Percentiles rank a stretch among this genome's conserved stretches.
Conservation (phyloP, 257 asterid genomes). For the Cordia subcordata region DNA sequence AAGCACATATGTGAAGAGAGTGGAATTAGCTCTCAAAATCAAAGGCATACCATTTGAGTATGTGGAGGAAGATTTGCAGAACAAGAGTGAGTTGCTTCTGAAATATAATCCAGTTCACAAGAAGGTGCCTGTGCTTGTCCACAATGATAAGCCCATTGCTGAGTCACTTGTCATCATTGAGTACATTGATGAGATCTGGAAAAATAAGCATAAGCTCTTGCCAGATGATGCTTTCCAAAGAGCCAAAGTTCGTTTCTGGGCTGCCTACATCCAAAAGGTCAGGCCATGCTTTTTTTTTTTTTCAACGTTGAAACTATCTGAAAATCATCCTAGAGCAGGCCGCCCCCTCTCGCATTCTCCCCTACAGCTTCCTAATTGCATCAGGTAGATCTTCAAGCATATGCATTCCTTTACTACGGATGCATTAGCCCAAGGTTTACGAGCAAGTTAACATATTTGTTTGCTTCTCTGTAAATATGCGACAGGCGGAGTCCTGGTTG, state of each 20-base stretch:
- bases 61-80: constrained; percentile 35
- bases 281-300: background rate
- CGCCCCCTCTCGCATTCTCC: no score
- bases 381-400: no score
- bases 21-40: constrained; percentile 39
- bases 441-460: no score
- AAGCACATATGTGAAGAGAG: constrained; percentile 37
- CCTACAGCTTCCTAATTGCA: no score
- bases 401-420: no score
- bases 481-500: no score
- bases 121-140: constrained; percentile 38
- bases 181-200: constrained; percentile 41
- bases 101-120: constrained; percentile 34
- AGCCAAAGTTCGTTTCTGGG: constrained; percentile 37
- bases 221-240: constrained; percentile 33
- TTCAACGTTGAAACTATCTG: no score
- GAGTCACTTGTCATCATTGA: constrained; percentile 34
- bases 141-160: constrained; percentile 27
- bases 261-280: constrained; percentile 31
- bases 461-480: no score
- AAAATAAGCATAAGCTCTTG: constrained; percentile 19
- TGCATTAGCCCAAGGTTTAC: no score
- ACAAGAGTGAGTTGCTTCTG: constrained; percentile 30
- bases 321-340: no score
- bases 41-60: constrained; percentile 40